Percentiles rank a stretch among this genome's conserved stretches.
These are phyloP conservation scores for Grigorovia transvaalensis DNA, from an alignment of 805 yeast species.

Conservation along the genomic window DNA sequence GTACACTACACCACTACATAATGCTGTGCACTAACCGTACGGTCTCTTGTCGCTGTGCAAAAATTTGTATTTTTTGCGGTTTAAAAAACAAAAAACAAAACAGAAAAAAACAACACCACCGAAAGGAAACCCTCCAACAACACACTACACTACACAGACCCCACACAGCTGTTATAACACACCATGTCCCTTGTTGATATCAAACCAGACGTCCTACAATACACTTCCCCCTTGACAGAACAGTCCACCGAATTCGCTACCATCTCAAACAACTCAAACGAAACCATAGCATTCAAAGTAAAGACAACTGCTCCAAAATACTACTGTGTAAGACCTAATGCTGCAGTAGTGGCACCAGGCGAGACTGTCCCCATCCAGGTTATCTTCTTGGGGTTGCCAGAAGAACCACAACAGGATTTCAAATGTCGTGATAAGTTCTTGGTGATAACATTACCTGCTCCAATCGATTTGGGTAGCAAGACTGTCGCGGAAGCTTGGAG, in stretches of 20 bases:
- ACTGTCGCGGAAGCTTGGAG: conserved; percentile 66
- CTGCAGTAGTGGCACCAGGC: conserved; percentile 71
- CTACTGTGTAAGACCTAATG: conserved; percentile 94
- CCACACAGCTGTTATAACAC: not conserved
- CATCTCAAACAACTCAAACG: conserved; percentile 46
- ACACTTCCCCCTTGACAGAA: conserved; percentile 65
- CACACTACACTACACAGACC: not conserved
- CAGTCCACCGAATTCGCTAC: conserved; percentile 51
- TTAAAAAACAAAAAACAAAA: not conserved
- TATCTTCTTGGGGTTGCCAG: conserved; percentile 72
- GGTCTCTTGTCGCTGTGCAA: too few relatives aligned
- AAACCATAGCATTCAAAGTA: conserved; percentile 79
- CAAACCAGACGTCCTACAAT: conserved; percentile 62
- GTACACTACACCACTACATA: not conserved
- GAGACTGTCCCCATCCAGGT: conserved; percentile 62
- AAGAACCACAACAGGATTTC: conserved; percentile 62
- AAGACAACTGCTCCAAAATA: conserved; percentile 96
- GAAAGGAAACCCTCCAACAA: not conserved
- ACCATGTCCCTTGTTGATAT: conserved; percentile 45
- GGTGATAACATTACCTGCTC: conserved; percentile 75
- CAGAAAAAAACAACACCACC: not conserved
- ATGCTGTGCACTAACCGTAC: too few relatives aligned
- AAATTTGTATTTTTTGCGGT: too few relatives aligned
- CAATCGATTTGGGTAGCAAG: conserved; percentile 43
- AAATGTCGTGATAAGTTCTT: conserved; percentile 89